Conservation (phyloP, 306 rosid genomes). For the Cicer cuneatum region DNA sequence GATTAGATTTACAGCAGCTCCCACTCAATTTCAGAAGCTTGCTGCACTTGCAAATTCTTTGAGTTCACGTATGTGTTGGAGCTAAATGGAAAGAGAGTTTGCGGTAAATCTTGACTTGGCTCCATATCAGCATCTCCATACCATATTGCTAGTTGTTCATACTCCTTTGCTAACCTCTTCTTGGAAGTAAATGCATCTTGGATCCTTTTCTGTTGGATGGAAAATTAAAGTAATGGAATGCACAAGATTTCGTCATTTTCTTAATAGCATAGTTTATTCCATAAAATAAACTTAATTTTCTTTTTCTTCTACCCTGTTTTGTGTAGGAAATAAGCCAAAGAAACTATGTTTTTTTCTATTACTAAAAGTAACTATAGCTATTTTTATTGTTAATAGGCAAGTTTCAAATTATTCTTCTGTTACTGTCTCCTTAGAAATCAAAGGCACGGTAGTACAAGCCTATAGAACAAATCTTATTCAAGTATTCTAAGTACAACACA, state of each 20-base stretch:
- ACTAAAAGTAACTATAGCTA: not conserved
- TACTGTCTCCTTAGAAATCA: too few species aligned
- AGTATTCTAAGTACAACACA: constrained; percentile 4
- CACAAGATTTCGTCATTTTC: constrained; percentile 35
- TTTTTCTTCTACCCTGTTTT: constrained; percentile 9
- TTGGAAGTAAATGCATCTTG: constrained; percentile 72
- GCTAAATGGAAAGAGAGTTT: constrained; percentile 39
- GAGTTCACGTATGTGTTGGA: constrained; percentile 35
- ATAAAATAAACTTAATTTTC: constrained; percentile 31
- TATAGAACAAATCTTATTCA: too few species aligned
- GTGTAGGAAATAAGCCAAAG: constrained; percentile 15
- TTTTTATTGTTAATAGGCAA: not conserved
- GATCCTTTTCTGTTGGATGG: constrained; percentile 64
- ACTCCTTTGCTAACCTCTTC: constrained; percentile 80
- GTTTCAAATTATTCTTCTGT: not conserved
- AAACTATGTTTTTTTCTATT: constrained; percentile 13
- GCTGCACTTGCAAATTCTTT: constrained; percentile 43
- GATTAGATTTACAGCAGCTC: constrained; percentile 65
- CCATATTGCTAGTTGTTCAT: constrained; percentile 88
- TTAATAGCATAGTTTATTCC: constrained; percentile 10
- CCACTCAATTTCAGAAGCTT: constrained; percentile 75
- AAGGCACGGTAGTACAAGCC: too few species aligned
- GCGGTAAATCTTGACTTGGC: constrained; percentile 25
- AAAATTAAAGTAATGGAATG: constrained; percentile 17
- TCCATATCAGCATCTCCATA: constrained; percentile 67